Evolutionary conservation across 345 rosid genomes (phyloP), one percentile per base, ranked within the genome.

Genomic region (Heritiera fomes): DNA sequence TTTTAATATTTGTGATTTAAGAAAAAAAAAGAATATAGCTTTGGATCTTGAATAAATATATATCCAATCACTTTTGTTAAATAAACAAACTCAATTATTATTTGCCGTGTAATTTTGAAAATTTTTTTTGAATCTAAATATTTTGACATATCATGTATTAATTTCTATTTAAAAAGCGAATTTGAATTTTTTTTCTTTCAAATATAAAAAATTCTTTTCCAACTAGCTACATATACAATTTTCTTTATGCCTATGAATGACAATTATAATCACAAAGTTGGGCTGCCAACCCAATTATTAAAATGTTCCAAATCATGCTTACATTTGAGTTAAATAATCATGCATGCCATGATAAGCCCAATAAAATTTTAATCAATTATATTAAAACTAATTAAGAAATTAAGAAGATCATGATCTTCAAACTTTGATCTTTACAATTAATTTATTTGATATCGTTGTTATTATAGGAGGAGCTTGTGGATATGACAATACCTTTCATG

Each of bases 381-480:
- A 50, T 50, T 53, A 53, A 53, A 9, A 23, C 13, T 28, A 28
- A 23, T 23, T 23, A 60, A 60, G 7, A 68, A 43, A 18, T 47
- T 1, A 68, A 68, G 7, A 17, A 1, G 23, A 4, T 38, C 38
- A 34, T 34, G 71, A 40, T 55, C 64, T 23, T 60, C 32, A 60
- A 60, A 34, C 14, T 23, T 60, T 60, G 64, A 28, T 69, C 18
- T 69, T n/a, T 45, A 56, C 18, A 59, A 75, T 20, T 41, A 41
- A 45, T 58, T 75, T 17, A 40, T 58, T 41, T 1, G 40, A n/a
- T 59, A 14, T 56, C 11, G 23, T 18, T 71, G 7, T 53, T 55
- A 59, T 46, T 30, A 17, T 66, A 93, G 98, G 98, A 71, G 98
- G 98, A 79, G 98, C 95, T 5, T 93, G 98, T 82, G 98, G 95